These are phyloP conservation scores for Chamaecrista fasciculata DNA, from an alignment of 306 rosid species.

Conservation along the genomic window DNA sequence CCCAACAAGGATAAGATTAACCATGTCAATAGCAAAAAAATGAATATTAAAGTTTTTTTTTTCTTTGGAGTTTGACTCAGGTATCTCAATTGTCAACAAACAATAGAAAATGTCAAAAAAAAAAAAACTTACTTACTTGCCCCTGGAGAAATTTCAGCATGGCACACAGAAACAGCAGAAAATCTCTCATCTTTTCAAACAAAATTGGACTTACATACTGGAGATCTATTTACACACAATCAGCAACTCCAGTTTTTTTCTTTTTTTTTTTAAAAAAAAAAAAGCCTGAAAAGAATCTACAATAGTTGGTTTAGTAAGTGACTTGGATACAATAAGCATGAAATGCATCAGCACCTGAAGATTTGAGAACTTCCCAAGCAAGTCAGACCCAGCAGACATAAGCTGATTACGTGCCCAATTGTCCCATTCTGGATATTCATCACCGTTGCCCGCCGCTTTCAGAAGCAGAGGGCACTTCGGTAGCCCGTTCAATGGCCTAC, in stretches of 20 bases:
- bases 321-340: neutral
- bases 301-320: neutral
- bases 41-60: neutral
- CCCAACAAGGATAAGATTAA: neutral
- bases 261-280: too few species aligned
- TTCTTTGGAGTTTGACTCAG: neutral
- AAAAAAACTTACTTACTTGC: neutral
- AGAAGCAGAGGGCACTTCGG: constrained; percentile 64
- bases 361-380: constrained; percentile 79
- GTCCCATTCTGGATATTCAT: constrained; percentile 57
- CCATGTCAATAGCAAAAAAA: neutral
- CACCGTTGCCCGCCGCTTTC: constrained; percentile 27
- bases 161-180: neutral
- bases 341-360: constrained; percentile 57
- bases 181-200: neutral
- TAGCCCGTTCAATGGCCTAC: constrained; percentile 64
- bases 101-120: neutral
- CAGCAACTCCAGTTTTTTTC: too few species aligned
- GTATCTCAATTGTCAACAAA: neutral
- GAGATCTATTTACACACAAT: neutral
- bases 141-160: neutral
- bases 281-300: neutral
- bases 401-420: constrained; percentile 87
- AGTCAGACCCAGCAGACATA: constrained; percentile 86
- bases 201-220: neutral